Evolutionary conservation across 768 basidiomycete genomes (phyloP).

Genomic region (Dioszegia crocea): DNA sequence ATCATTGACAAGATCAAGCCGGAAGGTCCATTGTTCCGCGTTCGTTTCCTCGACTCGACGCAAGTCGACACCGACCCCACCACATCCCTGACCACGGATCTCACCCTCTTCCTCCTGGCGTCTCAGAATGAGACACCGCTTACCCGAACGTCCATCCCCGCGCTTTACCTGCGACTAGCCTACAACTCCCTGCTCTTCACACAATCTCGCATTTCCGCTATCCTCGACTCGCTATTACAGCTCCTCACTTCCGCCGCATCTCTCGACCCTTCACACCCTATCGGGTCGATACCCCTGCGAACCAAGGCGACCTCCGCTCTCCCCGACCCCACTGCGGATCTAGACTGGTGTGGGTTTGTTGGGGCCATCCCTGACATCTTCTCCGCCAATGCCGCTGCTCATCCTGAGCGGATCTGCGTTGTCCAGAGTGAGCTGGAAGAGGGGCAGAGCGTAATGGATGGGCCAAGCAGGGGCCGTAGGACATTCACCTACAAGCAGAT

Average conservation of each 20-base stretch:
- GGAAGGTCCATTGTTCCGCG: constrained; percentile 66
- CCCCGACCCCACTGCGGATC: constrained; percentile 77
- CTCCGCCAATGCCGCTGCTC: constrained; percentile 71
- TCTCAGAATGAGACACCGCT: constrained; percentile 56
- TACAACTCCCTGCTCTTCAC: constrained; percentile 96
- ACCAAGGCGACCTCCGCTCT: constrained; percentile 62
- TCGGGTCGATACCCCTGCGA: constrained; percentile 76
- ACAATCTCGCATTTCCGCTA: constrained; percentile 64
- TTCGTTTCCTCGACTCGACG: constrained; percentile 83
- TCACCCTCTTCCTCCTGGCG: constrained; percentile 72
- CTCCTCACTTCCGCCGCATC: constrained; percentile 60
- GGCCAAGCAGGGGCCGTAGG: constrained; percentile 55
- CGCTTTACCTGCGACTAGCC: constrained; percentile 71
- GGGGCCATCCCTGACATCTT: constrained; percentile 96
- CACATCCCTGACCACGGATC: constrained; percentile 81
- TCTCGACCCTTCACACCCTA: constrained; percentile 60
- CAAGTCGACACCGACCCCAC: constrained; percentile 33
- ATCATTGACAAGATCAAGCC: constrained; percentile 62
- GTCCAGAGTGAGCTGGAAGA: constrained; percentile 57
- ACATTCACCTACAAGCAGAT: constrained; percentile 76
- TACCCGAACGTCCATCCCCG: constrained; percentile 63
- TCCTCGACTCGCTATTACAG: constrained; percentile 79
- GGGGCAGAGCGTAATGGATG: constrained; percentile 43
- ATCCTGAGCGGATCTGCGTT: constrained; percentile 82
- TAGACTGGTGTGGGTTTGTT: constrained; percentile 96